These are phyloP conservation scores for Acacia melanoxylon DNA, from an alignment of 306 rosid species.

Conservation along the genomic window DNA sequence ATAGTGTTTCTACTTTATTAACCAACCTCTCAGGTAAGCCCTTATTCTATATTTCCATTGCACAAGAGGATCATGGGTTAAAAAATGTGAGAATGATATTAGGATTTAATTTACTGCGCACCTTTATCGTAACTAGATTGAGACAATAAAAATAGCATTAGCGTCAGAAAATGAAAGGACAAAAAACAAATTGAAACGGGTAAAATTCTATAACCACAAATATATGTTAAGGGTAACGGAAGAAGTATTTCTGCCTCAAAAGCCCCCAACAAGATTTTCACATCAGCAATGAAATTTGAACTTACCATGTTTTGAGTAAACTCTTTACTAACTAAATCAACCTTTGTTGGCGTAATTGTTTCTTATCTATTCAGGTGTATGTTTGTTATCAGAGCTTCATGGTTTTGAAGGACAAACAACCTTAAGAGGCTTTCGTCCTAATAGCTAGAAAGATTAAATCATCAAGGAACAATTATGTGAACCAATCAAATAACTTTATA, in stretches of 20 bases:
- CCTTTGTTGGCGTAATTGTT: no score
- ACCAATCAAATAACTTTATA: background rate
- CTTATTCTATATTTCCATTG: background rate
- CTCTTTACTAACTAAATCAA: no score
- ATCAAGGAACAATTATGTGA: background rate
- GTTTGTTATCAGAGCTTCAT: background rate
- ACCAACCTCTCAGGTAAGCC: background rate
- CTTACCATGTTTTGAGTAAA: no score
- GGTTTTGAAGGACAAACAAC: background rate
- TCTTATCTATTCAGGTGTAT: background rate
- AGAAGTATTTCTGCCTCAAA: no score
- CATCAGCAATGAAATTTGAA: no score
- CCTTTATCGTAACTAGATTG: background rate
- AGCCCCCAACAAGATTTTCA: no score
- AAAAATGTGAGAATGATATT: background rate
- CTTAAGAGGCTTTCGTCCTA: background rate
- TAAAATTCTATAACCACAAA: background rate
- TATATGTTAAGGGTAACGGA: background rate
- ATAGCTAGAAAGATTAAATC: background rate
- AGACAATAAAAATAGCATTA: background rate
- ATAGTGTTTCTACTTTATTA: background rate
- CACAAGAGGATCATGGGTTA: background rate
- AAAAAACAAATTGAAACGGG: background rate
- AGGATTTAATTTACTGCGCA: background rate
- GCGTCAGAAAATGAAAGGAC: background rate